Conservation (phyloP, 257 asterid species). For the Jacaranda copaia region DNA sequence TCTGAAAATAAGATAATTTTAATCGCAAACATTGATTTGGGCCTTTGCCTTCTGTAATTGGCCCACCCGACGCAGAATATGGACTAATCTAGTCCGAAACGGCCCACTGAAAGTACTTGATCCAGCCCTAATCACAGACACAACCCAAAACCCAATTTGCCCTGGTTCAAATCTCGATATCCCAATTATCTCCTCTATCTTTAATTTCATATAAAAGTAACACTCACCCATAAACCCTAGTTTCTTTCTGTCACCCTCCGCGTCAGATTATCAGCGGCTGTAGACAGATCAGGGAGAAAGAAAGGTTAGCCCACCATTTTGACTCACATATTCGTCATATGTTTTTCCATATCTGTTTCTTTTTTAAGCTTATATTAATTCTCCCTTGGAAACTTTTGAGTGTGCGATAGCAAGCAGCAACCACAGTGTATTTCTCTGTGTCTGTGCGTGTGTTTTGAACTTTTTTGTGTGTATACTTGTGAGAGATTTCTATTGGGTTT, state of each 20-base stretch:
- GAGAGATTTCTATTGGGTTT: neutral
- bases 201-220: slow-evolving; percentile 30
- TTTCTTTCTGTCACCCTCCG: slow-evolving; percentile 33
- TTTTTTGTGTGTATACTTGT: neutral
- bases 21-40: too few species aligned
- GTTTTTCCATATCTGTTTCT: neutral
- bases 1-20: too few species aligned
- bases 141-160: slow-evolving; percentile 18
- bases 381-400: neutral
- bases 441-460: neutral
- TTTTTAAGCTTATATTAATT: neutral
- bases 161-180: slow-evolving; percentile 12
- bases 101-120: slow-evolving; percentile 35
- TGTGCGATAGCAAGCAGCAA: neutral
- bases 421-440: neutral
- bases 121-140: slow-evolving; percentile 32
- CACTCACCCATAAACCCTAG: slow-evolving; percentile 56
- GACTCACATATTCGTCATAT: neutral
- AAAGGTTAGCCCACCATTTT: slow-evolving; percentile 38
- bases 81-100: neutral
- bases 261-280: slow-evolving; percentile 39
- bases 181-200: slow-evolving; percentile 15
- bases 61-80: too few species aligned
- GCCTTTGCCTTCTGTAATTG: too few species aligned
- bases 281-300: slow-evolving; percentile 40